These are phyloP conservation scores for Aristolochia californica DNA, from an alignment of 164 flowering plant genomes.

Conservation along the genomic window DNA sequence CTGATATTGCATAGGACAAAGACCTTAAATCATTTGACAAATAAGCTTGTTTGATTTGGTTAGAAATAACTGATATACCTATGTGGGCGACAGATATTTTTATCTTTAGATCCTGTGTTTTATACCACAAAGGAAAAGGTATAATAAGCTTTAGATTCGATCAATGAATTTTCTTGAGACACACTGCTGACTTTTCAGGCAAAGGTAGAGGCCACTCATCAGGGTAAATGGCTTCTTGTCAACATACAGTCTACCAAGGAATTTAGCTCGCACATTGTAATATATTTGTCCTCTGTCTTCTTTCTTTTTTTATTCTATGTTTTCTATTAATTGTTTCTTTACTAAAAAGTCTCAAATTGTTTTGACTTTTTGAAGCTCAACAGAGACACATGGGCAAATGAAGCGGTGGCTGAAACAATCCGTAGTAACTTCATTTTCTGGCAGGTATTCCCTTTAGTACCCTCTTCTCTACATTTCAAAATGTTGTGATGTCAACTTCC, in stretches of 20 bases:
- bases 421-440: slow-evolving; percentile 83
- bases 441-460: slow-evolving; percentile 47
- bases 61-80: too few species aligned
- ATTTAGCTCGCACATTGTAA: slow-evolving; percentile 93
- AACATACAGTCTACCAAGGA: slow-evolving; percentile 92
- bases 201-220: slow-evolving; percentile 58
- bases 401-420: slow-evolving; percentile 90
- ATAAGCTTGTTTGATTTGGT: too few species aligned
- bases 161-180: too few species aligned
- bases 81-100: too few species aligned
- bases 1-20: too few species aligned
- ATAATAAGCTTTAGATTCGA: too few species aligned
- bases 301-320: not conserved
- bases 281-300: not conserved
- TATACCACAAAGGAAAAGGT: not conserved
- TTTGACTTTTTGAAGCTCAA: slow-evolving; percentile 49
- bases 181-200: slow-evolving; percentile 37
- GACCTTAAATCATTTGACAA: too few species aligned
- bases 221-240: slow-evolving; percentile 79
- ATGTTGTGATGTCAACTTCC: too few species aligned
- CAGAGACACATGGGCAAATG: slow-evolving; percentile 97
- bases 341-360: not conserved
- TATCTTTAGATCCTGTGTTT: not conserved
- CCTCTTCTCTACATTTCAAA: too few species aligned
- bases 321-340: not conserved